Evolutionary conservation across 2,329 filamentous ascomycete genomes (phyloP), one percentile per base, ranked within the genome.

Genomic region (Capronia epimyces): DNA sequence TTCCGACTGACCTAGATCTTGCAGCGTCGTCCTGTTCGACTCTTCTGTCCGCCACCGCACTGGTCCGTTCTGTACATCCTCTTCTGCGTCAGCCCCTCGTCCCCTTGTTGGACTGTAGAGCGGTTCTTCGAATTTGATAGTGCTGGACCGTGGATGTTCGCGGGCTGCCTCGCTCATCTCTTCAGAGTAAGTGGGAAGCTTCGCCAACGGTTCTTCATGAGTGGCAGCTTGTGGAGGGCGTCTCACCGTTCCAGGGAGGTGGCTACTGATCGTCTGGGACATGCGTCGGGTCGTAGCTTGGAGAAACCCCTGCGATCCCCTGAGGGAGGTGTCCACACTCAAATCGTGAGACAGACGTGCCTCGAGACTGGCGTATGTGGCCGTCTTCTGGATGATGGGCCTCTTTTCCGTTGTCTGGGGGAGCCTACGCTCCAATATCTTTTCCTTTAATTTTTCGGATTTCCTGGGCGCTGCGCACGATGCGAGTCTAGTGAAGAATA

Each of bases 331-430:
- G 4, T 57, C 55, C 1, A 44, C 20, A 18, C 20, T 45, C 49
- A 57, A 15, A 15, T 57, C 55, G 2, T 42, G 31, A n/a, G 51
- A 52, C 13, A 57, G 24, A 34, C 55, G 27, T 8, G 34, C 48
- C 27, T 57, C 55, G 3, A 57, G 36, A 24, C 55, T 57, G 34
- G 55, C 55, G 34, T 52, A 47, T 9, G 50, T 51, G 15, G 55
- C 48, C 4, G 49, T 18, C 37, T 47, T 51, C 16, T 43, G 55
- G 13, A 52, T 44, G 13, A 41, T 45, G 9, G 43, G 42, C 24
- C 40, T 39, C 16, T 29, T 42, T 22, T 36, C 49, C 25, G 39
- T 43, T 12, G 43, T 21, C 25, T 45, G 49, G 2, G 41, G 15
- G 7, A 24, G 7, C 18, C 41, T 45, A 9, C 43, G 45, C 20